Conservation (phyloP, 257 asterid species). For the Datura wrightii region DNA sequence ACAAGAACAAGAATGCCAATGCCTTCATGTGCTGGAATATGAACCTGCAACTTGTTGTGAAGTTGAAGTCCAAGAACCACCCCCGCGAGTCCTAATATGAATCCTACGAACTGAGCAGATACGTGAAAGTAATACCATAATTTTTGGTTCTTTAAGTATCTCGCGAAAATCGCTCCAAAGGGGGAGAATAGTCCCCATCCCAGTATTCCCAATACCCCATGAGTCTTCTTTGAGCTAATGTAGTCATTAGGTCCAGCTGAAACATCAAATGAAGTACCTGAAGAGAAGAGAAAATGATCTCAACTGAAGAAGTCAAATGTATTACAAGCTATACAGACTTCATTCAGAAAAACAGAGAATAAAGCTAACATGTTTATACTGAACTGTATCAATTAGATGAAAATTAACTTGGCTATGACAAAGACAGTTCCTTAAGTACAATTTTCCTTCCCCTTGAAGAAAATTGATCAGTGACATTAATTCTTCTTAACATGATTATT, state of each 20-base stretch:
- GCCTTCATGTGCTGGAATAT: slow-evolving; percentile 77
- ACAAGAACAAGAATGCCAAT: slow-evolving; percentile 77
- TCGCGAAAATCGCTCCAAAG: slow-evolving; percentile 70
- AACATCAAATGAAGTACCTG: slow-evolving; percentile 49
- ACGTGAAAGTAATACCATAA: slow-evolving; percentile 89
- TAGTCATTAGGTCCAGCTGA: slow-evolving; percentile 31
- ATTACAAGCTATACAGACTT: not conserved
- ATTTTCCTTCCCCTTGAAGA: not conserved
- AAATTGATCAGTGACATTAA: not conserved
- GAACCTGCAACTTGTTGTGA: slow-evolving; percentile 56
- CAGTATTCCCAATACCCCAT: slow-evolving; percentile 69
- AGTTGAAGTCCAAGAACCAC: slow-evolving; percentile 74
- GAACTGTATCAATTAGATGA: not conserved
- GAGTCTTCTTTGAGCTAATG: slow-evolving; percentile 62
- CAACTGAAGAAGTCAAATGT: too few species aligned
- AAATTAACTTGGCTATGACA: not conserved
- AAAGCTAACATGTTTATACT: not conserved
- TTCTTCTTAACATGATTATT: not conserved
- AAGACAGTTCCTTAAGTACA: not conserved
- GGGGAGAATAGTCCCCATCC: slow-evolving; percentile 92
- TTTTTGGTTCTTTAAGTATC: slow-evolving; percentile 71
- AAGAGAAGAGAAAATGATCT: not conserved
- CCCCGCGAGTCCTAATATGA: slow-evolving; percentile 76
- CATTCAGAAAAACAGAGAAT: not conserved
- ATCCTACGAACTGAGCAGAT: slow-evolving; percentile 66